Evolutionary conservation across 331 rosid species (phyloP), one percentile per base, ranked within the genome.

Genomic region (Quercus tomentella): DNA sequence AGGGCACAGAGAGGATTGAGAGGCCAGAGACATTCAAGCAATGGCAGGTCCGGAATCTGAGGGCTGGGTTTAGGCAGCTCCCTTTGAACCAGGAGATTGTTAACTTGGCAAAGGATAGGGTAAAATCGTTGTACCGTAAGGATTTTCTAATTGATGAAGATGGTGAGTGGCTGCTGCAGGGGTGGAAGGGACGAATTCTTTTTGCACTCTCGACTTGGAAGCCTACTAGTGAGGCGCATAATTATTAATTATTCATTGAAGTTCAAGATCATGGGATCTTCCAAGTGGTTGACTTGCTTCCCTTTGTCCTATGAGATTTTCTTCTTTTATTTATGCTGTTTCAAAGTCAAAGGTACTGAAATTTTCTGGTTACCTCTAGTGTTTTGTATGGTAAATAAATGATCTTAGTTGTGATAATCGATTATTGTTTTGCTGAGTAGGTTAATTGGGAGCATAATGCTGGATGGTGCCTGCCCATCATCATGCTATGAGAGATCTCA

Each of bases 11-110:
- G 73, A 80, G 84, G 76, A 83, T 72, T 15, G 87, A 80, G 68
- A 83, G 83, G 79, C 86, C 83, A n/a, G 86, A 82, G 70, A 75
- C 83, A 51, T 70, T 74, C 80, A 76, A 76, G 81, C 84, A 76
- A 72, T 80, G 87, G 87, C 82, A 72, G 37, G 73, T 76, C 56
- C 71, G 87, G 79, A 79, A 56, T 23, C 68, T n/a, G 30, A 76
- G 84, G 35, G 72, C 69, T 5, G 82, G 87, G n/a, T 65, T 84
- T 62, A 63, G 62, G 37, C 87, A 55, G 55, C 82, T 84, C 28
- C 86, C 83, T 60, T 76, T 72, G 79, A 66, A 65, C 54, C 70
- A 18, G 63, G 84, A 84, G 81, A 84, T 76, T 16, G 8, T 56
- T 31, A 51, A 65, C 72, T 72, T 2, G 65, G 81, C 84, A 31